Base-by-base conservation (phyloP, 164 flowering plant species). In the Dillenia turbinata region DNA sequence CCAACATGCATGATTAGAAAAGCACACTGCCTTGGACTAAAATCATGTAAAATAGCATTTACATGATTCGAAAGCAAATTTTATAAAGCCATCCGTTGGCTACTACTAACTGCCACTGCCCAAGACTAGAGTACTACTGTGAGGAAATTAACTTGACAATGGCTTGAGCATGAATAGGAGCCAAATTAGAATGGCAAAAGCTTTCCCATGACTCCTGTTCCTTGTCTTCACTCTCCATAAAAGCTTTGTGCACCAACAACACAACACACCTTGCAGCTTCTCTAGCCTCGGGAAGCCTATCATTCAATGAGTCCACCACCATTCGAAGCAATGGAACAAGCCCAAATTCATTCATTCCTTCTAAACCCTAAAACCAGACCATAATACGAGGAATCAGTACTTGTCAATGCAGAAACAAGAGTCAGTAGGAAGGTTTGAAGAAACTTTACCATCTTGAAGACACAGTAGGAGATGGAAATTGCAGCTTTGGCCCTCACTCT, bases 401-500 rank as follows among this genome's bases (percentile, higher is more conserved):
- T 33, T 5, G 40, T 33, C 40, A 33, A 33, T 33, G 40, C 40
- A 5, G 40, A 33, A 33, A 33, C 40, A 33, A 33, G 40, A 33
- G 40, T 33, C 7, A 6, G 40, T 33, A 33, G 40, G 40, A 0
- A 62, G 1, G 13, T 46, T 19, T 5, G 54, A 48, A 22, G 17
- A 5, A 51, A 15, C 14, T 12, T 65, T 81, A 90, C 97, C 98
- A 90, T 82, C 66, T 77, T 83, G 52, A 88, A 79, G 60, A 86
- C 79, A 59, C 91, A 81, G 26, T 77, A 67, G 51, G 96, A 90
- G 69, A 86, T 75, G 48, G 78, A 83, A 16, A 83, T 68, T 2
- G 97, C 91, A 69, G 94, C 86, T 72, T 93, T 90, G 59, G 97
- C 97, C 66, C 97, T 75, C 62, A 93, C 71, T 65, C 86, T 74